Evolutionary conservation across 148 eudicot species (phyloP).

Genomic region (Chenopodium quinoa): DNA sequence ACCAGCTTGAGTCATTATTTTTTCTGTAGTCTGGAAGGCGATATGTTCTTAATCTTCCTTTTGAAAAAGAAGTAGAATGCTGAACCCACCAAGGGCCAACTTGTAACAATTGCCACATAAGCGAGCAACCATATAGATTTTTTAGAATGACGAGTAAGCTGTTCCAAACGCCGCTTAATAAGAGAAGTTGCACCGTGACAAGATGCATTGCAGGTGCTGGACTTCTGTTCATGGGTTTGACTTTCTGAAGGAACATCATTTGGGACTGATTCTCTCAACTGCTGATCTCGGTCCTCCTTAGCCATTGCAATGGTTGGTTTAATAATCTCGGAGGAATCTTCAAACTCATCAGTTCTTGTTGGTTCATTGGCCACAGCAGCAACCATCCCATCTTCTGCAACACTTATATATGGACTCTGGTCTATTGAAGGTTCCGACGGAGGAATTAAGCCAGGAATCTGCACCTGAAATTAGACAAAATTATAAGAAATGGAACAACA

Average conservation of each 20-base stretch:
- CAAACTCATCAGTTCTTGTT: constrained; percentile 31
- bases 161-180: constrained; percentile 46
- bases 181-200: constrained; percentile 23
- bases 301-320: constrained; percentile 26
- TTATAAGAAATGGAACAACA: background rate
- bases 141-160: constrained; percentile 56
- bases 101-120: constrained; percentile 59
- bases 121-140: constrained; percentile 72
- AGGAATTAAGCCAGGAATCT: constrained; percentile 30
- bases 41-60: constrained; percentile 39
- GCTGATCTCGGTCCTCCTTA: constrained; percentile 24
- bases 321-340: constrained; percentile 29
- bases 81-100: constrained; percentile 64
- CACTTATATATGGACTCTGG: constrained; percentile 65
- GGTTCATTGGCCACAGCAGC: constrained; percentile 58
- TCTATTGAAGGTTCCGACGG: constrained; percentile 53
- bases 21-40: constrained; percentile 31
- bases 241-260: constrained; percentile 4
- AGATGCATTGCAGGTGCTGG: constrained; percentile 18
- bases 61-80: constrained; percentile 51
- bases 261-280: constrained; percentile 22
- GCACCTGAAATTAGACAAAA: constrained; percentile 22
- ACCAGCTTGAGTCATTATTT: constrained; percentile 30
- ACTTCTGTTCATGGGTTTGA: constrained; percentile 27
- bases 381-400: constrained; percentile 65